Evolutionary conservation across 352 stramenopile genomes (phyloP).

Genomic region (Globisporangium paddicum): DNA sequence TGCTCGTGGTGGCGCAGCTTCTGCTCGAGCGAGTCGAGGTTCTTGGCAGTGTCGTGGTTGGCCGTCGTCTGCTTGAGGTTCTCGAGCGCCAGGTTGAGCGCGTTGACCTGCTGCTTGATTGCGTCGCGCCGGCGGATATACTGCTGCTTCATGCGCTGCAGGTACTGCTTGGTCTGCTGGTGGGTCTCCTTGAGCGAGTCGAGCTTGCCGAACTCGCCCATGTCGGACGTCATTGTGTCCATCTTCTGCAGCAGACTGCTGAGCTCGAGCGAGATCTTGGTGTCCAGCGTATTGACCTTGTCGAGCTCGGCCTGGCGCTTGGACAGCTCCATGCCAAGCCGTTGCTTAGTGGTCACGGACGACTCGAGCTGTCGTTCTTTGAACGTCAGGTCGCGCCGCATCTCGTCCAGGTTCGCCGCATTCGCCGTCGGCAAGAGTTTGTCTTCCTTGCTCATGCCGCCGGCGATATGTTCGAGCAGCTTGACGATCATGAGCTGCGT

Average conservation of each 20-base stretch:
- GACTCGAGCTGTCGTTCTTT: constrained; percentile 92
- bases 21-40: constrained; percentile 80
- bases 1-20: constrained; percentile 90
- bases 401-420: constrained; percentile 73
- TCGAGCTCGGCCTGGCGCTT: constrained; percentile 87
- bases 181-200: constrained; percentile 82
- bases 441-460: constrained; percentile 55
- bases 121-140: constrained; percentile 82
- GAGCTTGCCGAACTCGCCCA: constrained; percentile 86
- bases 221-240: constrained; percentile 83
- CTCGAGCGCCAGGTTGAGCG: constrained; percentile 59
- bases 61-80: constrained; percentile 68
- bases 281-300: constrained; percentile 90
- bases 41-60: constrained; percentile 77
- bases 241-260: constrained; percentile 83
- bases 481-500: constrained; percentile 83
- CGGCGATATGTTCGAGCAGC: constrained; percentile 89
- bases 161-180: constrained; percentile 69
- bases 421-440: constrained; percentile 67
- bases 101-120: constrained; percentile 82
- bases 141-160: constrained; percentile 69
- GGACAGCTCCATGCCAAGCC: constrained; percentile 78
- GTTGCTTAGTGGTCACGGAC: constrained; percentile 83
- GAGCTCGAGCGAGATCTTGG: constrained; percentile 83
- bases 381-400: constrained; percentile 86